Evolutionary conservation across 2,329 filamentous ascomycete genomes (phyloP).

Genomic region (Botrytis elliptica): DNA sequence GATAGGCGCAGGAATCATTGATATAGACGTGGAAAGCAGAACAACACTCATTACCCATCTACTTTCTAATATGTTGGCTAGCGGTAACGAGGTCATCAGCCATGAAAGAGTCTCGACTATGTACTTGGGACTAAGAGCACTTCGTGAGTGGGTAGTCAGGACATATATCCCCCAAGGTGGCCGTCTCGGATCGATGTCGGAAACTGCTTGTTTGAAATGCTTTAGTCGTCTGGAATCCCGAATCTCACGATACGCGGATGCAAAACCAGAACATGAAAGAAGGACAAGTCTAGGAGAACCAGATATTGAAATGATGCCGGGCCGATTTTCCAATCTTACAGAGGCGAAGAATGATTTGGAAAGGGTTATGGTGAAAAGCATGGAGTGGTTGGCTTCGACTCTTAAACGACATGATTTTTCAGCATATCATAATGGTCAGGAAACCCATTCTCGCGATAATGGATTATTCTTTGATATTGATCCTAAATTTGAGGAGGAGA

Average conservation of each 20-base stretch:
- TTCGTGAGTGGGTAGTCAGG: not conserved
- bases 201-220: not conserved
- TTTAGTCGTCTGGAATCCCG: not conserved
- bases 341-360: slow-evolving; percentile 28
- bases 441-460: slow-evolving; percentile 7
- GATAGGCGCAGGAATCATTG: not conserved
- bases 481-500: slow-evolving; percentile 28
- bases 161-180: slow-evolving; percentile 7
- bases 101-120: slow-evolving; percentile 6
- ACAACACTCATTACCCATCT: slow-evolving; percentile 14
- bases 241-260: slow-evolving; percentile 4
- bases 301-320: slow-evolving; percentile 30
- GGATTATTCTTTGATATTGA: slow-evolving; percentile 31
- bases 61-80: slow-evolving; percentile 12
- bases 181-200: slow-evolving; percentile 5
- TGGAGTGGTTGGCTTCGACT: slow-evolving; percentile 33
- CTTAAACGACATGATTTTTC: slow-evolving; percentile 31
- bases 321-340: slow-evolving; percentile 24
- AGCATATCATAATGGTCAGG: slow-evolving; percentile 4
- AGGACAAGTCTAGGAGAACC: slow-evolving; percentile 21
- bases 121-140: slow-evolving; percentile 8
- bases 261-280: not conserved
- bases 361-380: slow-evolving; percentile 29
- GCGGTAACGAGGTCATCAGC: not conserved
- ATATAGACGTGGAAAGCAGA: slow-evolving; percentile 7